Base-by-base conservation (phyloP, 805 yeast species). In the Candida schatavii region DNA sequence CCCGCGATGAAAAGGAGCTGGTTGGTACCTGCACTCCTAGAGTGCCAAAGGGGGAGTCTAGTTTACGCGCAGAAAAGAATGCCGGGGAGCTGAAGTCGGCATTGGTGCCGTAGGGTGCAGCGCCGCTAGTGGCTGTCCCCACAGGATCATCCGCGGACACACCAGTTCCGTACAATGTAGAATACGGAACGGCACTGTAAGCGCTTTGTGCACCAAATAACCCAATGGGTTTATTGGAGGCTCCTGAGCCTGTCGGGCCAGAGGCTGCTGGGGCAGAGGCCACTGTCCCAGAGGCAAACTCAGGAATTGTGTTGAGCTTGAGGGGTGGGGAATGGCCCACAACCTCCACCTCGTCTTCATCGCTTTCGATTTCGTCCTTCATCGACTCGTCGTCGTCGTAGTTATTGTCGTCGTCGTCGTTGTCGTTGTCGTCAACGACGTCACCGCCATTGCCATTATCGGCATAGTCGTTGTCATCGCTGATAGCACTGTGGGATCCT, bases 271-370 rank as follows among this genome's bases (percentile, higher is more conserved):
- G 42, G 5, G 48, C n/a, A 29, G 32, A 5, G 14, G 32, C 6
- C n/a, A 6, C 15, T 7, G 15, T 29, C 32, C 15, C 46, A 10
- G 46, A 25, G 17, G 45, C 52, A 6, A 53, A 44, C 23, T 54
- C 61, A 14, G 48, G 43, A 4, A 47, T 43, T 2, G 57, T 58
- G 44, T 63, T 61, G 21, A 62, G 45, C 41, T 52, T 57, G 34
- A 62, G 51, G 0, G 67, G 64, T 2, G 64, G 52, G 3, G 59
- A 54, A 39, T 42, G 44, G 28, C 48, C 44, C 33, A 50, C 35
- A 20, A 46, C 50, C 11, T 46, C 52, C 11, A 47, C 61, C 34
- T 69, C 75, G 39, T 72, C 77, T 33, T 55, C 68, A 20, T 66
- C 69, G 47, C 67, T 57, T 39, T 68, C 66, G 39, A 35, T 25